Evolutionary conservation across 352 stramenopile species (phyloP).

Genomic region (Phytophthora lateralis): DNA sequence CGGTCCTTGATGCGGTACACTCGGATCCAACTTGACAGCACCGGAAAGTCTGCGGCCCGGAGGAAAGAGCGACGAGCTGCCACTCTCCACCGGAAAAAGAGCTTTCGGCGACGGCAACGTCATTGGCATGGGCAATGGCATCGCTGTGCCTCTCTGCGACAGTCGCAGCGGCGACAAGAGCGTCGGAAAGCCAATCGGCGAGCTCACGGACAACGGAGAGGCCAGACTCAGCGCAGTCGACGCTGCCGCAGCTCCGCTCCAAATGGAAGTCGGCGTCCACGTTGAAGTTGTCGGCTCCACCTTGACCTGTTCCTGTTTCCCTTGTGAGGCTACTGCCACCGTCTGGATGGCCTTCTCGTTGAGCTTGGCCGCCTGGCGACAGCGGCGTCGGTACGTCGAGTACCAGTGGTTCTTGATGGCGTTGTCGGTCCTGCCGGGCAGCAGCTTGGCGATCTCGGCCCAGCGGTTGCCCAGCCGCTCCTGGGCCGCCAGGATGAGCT

Average conservation of each 20-base stretch:
- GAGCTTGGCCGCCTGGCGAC: constrained; percentile 59
- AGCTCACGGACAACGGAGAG: constrained; percentile 49
- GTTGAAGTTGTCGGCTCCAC: constrained; percentile 1
- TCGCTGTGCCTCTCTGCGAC: constrained; percentile 10
- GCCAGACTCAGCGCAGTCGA: constrained; percentile 14
- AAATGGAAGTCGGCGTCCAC: constrained; percentile 1
- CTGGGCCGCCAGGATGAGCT: constrained; percentile 78
- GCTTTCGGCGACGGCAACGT: constrained; percentile 20
- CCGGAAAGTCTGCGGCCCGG: neutral
- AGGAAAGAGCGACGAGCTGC: neutral
- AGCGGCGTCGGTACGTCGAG: constrained; percentile 69
- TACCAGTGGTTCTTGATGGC: constrained; percentile 91
- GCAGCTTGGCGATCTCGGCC: constrained; percentile 97
- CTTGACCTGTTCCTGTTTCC: constrained; percentile 9
- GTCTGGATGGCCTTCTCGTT: constrained; percentile 18
- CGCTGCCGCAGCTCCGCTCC: constrained; percentile 6
- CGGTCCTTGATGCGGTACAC: constrained; percentile 17
- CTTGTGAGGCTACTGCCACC: too few species aligned
- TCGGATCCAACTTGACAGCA: constrained; percentile 5
- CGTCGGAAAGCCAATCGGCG: constrained; percentile 22
- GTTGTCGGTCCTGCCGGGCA: constrained; percentile 92
- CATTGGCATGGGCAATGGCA: constrained; percentile 20
- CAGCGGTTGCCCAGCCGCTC: constrained; percentile 94
- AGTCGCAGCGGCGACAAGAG: constrained; percentile 29
- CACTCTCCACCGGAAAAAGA: constrained; percentile 35